Percentiles rank a stretch among this genome's conserved stretches.
These are phyloP conservation scores for Hyaloscypha finlandica DNA, from an alignment of 495 filamentous ascomycete species.

Conservation along the genomic window DNA sequence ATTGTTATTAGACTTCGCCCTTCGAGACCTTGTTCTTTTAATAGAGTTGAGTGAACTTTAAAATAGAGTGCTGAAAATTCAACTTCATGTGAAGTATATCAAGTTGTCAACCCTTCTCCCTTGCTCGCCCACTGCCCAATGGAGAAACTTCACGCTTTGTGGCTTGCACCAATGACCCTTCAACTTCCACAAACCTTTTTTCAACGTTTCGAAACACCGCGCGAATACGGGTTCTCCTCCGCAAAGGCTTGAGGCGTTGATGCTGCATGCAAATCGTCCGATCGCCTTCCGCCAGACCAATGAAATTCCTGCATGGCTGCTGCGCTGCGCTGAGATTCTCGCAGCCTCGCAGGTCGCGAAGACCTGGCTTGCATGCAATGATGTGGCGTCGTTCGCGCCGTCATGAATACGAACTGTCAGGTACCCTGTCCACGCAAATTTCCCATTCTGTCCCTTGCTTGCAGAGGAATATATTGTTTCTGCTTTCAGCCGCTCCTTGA, in stretches of 20 bases:
- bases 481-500: background rate
- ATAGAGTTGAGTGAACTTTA: too few species aligned
- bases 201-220: background rate
- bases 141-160: background rate
- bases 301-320: background rate
- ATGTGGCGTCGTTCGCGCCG: background rate
- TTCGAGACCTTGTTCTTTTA: too few species aligned
- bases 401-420: background rate
- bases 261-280: background rate
- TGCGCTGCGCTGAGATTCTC: too few species aligned
- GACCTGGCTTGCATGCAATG: background rate
- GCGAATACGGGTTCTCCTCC: background rate
- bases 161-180: background rate
- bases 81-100: too few species aligned
- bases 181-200: background rate
- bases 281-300: background rate
- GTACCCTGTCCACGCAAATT: background rate
- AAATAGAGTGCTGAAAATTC: too few species aligned
- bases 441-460: background rate
- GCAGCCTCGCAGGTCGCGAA: background rate
- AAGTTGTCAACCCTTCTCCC: too few species aligned
- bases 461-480: background rate
- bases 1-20: too few species aligned
- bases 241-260: background rate
- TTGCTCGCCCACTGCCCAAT: too few species aligned